A percentile compares a stretch with the other conserved stretches of the same genome.
These are phyloP conservation scores for Fusarium brachygibbosum DNA, from an alignment of 2,329 filamentous ascomycete species.

Conservation along the genomic window DNA sequence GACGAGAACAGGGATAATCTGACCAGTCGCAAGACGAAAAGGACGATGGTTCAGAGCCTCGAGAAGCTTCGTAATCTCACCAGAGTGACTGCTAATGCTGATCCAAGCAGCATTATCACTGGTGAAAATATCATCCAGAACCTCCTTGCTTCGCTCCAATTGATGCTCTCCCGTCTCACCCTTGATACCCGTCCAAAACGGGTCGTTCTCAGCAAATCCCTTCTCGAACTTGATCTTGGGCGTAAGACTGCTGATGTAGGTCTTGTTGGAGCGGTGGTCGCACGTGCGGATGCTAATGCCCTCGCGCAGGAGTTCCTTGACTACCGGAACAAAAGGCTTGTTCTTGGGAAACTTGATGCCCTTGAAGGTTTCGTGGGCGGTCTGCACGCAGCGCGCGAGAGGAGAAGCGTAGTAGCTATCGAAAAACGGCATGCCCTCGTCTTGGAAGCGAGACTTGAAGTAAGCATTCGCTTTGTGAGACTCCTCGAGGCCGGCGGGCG, in stretches of 20 bases:
- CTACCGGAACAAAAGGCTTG: conserved; percentile 66
- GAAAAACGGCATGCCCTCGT: conserved; percentile 70
- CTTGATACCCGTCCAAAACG: conserved; percentile 59
- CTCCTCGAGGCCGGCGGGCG: conserved; percentile 67
- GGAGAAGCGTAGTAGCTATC: conserved; percentile 76
- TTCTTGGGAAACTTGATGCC: conserved; percentile 65
- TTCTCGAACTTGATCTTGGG: conserved; percentile 69
- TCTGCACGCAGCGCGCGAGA: conserved; percentile 72
- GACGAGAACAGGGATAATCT: conserved; percentile 76
- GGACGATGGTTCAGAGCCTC: conserved; percentile 70
- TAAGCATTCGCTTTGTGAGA: conserved; percentile 70
- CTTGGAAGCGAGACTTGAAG: conserved; percentile 66
- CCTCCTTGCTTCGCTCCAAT: conserved; percentile 61
- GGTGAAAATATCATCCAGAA: conserved; percentile 70
- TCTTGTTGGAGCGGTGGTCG: conserved; percentile 70
- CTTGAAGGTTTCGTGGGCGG: conserved; percentile 72
- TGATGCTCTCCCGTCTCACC: conserved; percentile 63
- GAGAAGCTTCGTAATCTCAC: conserved; percentile 67
- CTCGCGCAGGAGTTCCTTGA: conserved; percentile 77
- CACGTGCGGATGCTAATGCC: conserved; percentile 77
- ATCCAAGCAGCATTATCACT: conserved; percentile 68
- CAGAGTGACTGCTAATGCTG: conserved; percentile 71
- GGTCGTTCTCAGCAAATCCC: conserved; percentile 70
- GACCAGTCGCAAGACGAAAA: conserved; percentile 75
- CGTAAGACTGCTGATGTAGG: conserved; percentile 65